Percentiles rank a stretch among this genome's conserved stretches.
These are phyloP conservation scores for Pholiota molesta DNA, from an alignment of 768 basidiomycete genomes.

Conservation along the genomic window DNA sequence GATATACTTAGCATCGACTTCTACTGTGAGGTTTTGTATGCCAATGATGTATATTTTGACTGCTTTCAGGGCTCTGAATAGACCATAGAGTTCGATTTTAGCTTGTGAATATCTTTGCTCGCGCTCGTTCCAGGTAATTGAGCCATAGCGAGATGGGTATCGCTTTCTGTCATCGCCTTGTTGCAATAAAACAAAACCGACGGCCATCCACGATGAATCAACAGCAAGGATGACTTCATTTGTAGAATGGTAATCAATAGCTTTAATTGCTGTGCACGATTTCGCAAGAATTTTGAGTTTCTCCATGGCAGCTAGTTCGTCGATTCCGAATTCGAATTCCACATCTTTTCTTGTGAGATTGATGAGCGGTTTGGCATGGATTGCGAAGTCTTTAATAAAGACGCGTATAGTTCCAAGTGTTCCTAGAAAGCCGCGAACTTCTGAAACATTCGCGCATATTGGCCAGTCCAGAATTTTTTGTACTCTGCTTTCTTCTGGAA, in stretches of 20 bases:
- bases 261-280: conserved; percentile 14
- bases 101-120: conserved; percentile 30
- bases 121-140: conserved; percentile 23
- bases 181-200: conserved; percentile 21
- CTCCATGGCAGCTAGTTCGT: conserved; percentile 21
- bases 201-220: conserved; percentile 23
- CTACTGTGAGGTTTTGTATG: not conserved
- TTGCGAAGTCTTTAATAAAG: too few species aligned
- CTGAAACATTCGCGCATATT: too few species aligned
- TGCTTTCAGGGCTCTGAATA: conserved; percentile 24
- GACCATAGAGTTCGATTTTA: conserved; percentile 32
- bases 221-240: conserved; percentile 23
- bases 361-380: conserved; percentile 23
- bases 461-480: too few species aligned
- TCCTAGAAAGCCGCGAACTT: too few species aligned
- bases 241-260: conserved; percentile 19
- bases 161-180: conserved; percentile 11
- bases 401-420: too few species aligned
- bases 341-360: too few species aligned
- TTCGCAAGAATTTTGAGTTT: conserved; percentile 5
- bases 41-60: conserved; percentile 28
- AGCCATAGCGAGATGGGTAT: conserved; percentile 23
- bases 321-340: conserved; percentile 30
- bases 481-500: too few species aligned
- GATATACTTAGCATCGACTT: not conserved